phyloP scores from a whole-genome alignment of 2,329 filamentous ascomycete species.

The Saccharata proteae region DNA sequence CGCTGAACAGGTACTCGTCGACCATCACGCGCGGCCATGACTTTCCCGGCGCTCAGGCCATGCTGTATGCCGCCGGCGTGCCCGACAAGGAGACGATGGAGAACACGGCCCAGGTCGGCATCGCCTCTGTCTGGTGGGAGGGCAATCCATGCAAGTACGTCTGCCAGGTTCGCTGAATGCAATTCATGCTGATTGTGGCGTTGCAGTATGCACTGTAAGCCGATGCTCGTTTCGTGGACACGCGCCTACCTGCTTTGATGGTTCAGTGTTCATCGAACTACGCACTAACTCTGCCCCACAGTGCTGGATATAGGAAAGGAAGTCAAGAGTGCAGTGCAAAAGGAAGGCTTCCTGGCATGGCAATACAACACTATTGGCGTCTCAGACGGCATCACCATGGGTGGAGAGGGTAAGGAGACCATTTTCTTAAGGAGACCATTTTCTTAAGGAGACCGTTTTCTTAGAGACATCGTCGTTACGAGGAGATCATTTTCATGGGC shows the following conservation, averaged over 20 bases:
- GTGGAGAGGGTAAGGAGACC: constrained; percentile 69
- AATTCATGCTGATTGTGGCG: background rate
- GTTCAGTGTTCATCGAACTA: no score
- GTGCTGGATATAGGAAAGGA: constrained; percentile 79
- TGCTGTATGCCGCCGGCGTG: constrained; percentile 89
- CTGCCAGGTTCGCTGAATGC: constrained; percentile 2
- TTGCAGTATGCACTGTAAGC: constrained; percentile 38
- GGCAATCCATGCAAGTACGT: constrained; percentile 89
- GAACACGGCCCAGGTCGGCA: constrained; percentile 77
- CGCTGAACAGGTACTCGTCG: constrained; percentile 76
- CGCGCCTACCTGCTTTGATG: no score
- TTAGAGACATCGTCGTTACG: no score
- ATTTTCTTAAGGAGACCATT: constrained; percentile 2
- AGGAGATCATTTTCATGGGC: background rate
- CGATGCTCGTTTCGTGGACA: background rate
- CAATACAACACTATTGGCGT: constrained; percentile 88
- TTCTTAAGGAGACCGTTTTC: no score
- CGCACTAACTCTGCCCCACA: constrained; percentile 22
- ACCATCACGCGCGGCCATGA: constrained; percentile 76
- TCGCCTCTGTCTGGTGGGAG: constrained; percentile 94
- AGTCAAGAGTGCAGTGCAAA: constrained; percentile 69
- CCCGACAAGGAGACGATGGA: constrained; percentile 77
- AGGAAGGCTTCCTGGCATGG: constrained; percentile 83
- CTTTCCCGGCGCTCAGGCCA: constrained; percentile 81
- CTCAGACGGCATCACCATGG: constrained; percentile 91